Conservation (phyloP, 257 asterid genomes). For the Plantago elongata region DNA sequence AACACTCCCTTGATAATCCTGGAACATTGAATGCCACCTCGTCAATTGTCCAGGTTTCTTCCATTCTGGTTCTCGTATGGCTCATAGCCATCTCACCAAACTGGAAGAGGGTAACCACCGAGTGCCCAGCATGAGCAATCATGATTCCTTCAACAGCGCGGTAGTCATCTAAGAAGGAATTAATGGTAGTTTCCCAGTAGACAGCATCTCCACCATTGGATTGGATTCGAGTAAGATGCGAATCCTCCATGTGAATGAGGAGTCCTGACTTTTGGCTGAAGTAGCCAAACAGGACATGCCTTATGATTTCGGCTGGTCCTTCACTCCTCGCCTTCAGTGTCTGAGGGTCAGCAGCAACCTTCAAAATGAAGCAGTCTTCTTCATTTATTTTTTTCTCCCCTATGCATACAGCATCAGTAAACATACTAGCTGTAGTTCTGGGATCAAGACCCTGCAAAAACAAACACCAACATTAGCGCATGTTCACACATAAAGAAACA, state of each 20-base stretch:
- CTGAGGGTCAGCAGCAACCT: conserved; percentile 64
- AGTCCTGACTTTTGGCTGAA: conserved; percentile 89
- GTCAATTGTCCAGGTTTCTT: conserved; percentile 85
- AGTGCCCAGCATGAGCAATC: conserved; percentile 85
- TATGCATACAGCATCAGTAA: conserved; percentile 63
- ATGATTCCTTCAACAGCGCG: conserved; percentile 78
- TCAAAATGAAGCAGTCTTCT: conserved; percentile 79
- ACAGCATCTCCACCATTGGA: conserved; percentile 68
- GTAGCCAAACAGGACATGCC: conserved; percentile 79
- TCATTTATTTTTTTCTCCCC: conserved; percentile 83
- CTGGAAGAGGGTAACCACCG: conserved; percentile 71
- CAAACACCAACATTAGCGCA: conserved; percentile 3
- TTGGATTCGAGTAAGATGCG: conserved; percentile 83
- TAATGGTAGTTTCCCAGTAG: conserved; percentile 88
- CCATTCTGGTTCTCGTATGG: conserved; percentile 86
- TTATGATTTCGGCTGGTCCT: conserved; percentile 80
- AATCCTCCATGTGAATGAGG: conserved; percentile 78
- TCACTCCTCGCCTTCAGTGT: conserved; percentile 72
- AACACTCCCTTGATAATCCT: conserved; percentile 72
- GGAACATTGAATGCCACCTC: conserved; percentile 84
- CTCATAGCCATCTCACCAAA: conserved; percentile 87
- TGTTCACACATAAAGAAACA: not conserved
- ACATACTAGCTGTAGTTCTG: conserved; percentile 71
- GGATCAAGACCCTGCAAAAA: conserved; percentile 79
- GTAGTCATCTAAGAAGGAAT: conserved; percentile 63